These are phyloP conservation scores for Carallia pectinifolia DNA, from an alignment of 345 rosid genomes.

Conservation along the genomic window DNA sequence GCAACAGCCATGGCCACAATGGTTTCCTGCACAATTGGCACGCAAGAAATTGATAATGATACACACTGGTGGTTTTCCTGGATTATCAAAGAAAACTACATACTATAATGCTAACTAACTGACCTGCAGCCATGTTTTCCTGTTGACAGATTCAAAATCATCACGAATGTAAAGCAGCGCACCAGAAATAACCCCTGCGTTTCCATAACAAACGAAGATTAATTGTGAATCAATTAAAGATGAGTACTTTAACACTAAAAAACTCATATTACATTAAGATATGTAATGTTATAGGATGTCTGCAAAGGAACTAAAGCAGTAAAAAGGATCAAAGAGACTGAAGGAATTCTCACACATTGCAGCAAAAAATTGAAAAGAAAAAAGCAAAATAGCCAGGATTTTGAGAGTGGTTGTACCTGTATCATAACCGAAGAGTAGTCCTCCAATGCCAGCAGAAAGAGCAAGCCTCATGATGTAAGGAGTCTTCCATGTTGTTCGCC, in stretches of 20 bases:
- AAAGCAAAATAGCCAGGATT: background rate
- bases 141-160: conserved; percentile 60
- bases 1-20: conserved; percentile 89
- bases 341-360: background rate
- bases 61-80: no score
- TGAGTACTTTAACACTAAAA: no score
- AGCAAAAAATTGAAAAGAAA: no score
- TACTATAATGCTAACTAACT: background rate
- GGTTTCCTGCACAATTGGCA: conserved; percentile 30
- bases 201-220: background rate
- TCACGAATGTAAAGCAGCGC: conserved; percentile 79
- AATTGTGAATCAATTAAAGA: background rate
- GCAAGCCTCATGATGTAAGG: conserved; percentile 82
- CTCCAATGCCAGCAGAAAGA: conserved; percentile 85
- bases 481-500: conserved; percentile 59
- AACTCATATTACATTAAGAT: no score
- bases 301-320: no score
- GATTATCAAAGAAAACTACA: background rate
- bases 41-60: no score
- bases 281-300: no score
- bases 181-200: conserved; percentile 79
- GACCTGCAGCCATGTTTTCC: conserved; percentile 73
- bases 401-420: conserved; percentile 44
- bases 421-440: conserved; percentile 84
- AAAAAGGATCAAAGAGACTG: background rate